A percentile compares a stretch with the other conserved stretches of the same genome.
Evolutionary conservation across 352 stramenopile genomes (phyloP).

Genomic region (Phytopythium oedochilum): DNA sequence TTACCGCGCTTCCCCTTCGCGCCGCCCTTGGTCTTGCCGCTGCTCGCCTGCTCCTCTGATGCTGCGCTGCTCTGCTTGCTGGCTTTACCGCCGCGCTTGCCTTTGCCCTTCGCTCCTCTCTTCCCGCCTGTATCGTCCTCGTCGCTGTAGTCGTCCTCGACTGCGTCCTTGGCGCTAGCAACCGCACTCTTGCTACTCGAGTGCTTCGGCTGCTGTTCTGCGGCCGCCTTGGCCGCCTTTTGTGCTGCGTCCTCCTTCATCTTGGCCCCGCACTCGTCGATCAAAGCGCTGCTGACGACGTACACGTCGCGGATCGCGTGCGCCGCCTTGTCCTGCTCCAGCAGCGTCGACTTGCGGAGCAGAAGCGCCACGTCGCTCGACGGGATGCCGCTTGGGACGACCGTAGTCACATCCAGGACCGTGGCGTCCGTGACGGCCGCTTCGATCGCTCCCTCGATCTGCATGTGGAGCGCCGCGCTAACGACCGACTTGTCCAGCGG

Average conservation of each 20-base stretch:
- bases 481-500: conserved; percentile 61
- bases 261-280: conserved; percentile 35
- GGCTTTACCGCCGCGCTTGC: conserved; percentile 13
- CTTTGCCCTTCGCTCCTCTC: conserved; percentile 23
- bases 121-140: conserved; percentile 34
- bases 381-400: conserved; percentile 60
- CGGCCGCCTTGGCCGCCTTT: conserved; percentile 33
- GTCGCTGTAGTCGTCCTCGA: conserved; percentile 31
- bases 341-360: conserved; percentile 34
- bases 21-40: conserved; percentile 6
- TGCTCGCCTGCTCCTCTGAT: conserved; percentile 7
- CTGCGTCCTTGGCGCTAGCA: conserved; percentile 8
- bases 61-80: conserved; percentile 11
- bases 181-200: background rate
- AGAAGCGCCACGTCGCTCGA: conserved; percentile 38
- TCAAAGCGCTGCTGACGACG: conserved; percentile 54
- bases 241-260: conserved; percentile 42
- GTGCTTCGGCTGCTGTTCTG: conserved; percentile 21
- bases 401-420: conserved; percentile 48
- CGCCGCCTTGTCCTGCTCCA: conserved; percentile 30
- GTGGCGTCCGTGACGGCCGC: conserved; percentile 60
- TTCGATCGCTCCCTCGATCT: conserved; percentile 72
- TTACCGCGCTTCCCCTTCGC: conserved; percentile 48
- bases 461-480: conserved; percentile 47
- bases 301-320: conserved; percentile 55